Conservation (phyloP, 2,329 filamentous ascomycete species). For the Nothophaeocryptopus gaeumannii region DNA sequence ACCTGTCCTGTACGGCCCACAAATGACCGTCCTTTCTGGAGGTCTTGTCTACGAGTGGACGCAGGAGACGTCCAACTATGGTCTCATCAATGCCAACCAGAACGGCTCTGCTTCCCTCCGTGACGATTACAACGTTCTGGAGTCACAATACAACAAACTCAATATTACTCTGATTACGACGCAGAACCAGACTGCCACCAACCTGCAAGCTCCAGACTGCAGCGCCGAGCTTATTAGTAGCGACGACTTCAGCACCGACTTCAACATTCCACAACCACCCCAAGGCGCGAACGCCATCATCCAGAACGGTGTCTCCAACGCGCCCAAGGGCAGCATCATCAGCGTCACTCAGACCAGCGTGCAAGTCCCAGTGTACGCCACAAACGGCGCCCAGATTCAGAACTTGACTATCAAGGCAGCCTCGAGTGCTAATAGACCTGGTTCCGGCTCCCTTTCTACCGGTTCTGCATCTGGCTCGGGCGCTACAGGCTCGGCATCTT, state of each 20-base stretch:
- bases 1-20: slow-evolving; percentile 63
- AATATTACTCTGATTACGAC: slow-evolving; percentile 67
- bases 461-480: slow-evolving; percentile 12
- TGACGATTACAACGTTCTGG: slow-evolving; percentile 62
- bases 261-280: slow-evolving; percentile 69
- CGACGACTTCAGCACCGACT: slow-evolving; percentile 71
- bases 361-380: slow-evolving; percentile 55
- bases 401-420: slow-evolving; percentile 59
- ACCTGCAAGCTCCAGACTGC: slow-evolving; percentile 63
- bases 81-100: slow-evolving; percentile 45
- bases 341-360: slow-evolving; percentile 57
- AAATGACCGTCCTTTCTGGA: slow-evolving; percentile 72
- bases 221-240: slow-evolving; percentile 62
- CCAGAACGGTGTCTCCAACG: slow-evolving; percentile 66
- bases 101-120: slow-evolving; percentile 45
- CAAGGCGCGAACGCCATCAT: slow-evolving; percentile 69
- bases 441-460: slow-evolving; percentile 37
- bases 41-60: slow-evolving; percentile 80
- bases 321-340: slow-evolving; percentile 58
- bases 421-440: slow-evolving; percentile 56
- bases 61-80: slow-evolving; percentile 63
- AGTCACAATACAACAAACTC: slow-evolving; percentile 70
- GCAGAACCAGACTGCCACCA: slow-evolving; percentile 56
- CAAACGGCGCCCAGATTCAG: slow-evolving; percentile 57
- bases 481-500: slow-evolving; percentile 7